A percentile compares a stretch with the other conserved stretches of the same genome.
Conservation (phyloP, 257 asterid species). For the Nicotiana otophora region DNA sequence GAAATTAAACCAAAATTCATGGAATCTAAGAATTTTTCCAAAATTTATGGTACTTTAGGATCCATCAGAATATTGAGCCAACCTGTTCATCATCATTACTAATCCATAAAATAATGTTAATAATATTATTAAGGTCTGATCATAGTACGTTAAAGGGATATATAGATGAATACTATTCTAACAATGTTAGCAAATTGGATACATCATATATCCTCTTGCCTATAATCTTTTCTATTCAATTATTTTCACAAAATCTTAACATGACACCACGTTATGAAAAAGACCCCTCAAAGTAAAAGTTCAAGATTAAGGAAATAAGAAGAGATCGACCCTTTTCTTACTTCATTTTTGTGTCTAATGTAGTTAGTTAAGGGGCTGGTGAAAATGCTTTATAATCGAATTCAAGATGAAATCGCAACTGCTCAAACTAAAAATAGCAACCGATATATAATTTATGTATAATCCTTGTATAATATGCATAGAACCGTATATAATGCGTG, state of each 20-base stretch:
- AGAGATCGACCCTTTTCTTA: too few species aligned
- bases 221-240: background rate
- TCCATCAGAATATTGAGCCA: background rate
- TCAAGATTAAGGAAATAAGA: too few species aligned
- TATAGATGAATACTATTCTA: background rate
- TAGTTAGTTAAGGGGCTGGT: too few species aligned
- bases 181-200: background rate
- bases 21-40: background rate
- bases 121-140: background rate
- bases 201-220: background rate
- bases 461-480: too few species aligned
- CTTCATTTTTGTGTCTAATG: too few species aligned
- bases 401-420: too few species aligned
- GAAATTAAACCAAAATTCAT: background rate
- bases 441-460: too few species aligned
- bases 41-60: background rate
- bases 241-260: too few species aligned
- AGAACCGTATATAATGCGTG: too few species aligned
- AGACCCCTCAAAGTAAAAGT: too few species aligned
- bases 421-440: rapidly evolving
- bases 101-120: background rate
- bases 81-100: background rate
- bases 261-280: background rate
- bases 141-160: background rate
- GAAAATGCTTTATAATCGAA: too few species aligned